Conservation (phyloP, 2,329 filamentous ascomycete genomes). For the Paecilomyces fulvus region DNA sequence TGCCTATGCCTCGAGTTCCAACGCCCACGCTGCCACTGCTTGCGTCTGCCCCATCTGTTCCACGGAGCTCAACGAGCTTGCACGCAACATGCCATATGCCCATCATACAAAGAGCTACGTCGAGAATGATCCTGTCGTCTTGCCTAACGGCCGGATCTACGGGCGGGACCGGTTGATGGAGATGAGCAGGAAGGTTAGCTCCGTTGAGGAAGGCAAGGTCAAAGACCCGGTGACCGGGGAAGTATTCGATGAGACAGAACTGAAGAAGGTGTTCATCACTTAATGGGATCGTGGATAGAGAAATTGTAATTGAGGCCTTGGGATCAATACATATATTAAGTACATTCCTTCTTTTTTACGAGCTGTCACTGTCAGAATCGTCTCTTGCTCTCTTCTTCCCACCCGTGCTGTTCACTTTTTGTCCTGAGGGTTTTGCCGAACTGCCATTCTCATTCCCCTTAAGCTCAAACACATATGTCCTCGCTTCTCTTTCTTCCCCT, state of each 20-base stretch:
- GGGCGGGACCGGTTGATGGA: conserved; percentile 64
- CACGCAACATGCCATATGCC: conserved; percentile 81
- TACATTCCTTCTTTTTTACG: conserved; percentile 9
- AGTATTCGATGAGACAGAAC: conserved; percentile 50
- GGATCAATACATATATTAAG: background rate
- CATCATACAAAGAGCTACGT: conserved; percentile 92
- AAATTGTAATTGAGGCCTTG: background rate
- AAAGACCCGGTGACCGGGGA: conserved; percentile 73
- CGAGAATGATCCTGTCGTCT: conserved; percentile 73
- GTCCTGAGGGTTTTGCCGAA: too few species aligned
- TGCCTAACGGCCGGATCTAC: conserved; percentile 84
- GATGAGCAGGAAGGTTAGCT: conserved; percentile 69
- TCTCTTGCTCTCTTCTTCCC: conserved; percentile 24
- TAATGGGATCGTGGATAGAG: conserved; percentile 42
- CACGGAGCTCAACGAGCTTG: conserved; percentile 86
- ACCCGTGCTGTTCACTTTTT: conserved; percentile 15
- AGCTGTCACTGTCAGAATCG: conserved; percentile 26
- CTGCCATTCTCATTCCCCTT: conserved; percentile 17
- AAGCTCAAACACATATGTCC: conserved; percentile 39
- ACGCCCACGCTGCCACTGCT: conserved; percentile 51
- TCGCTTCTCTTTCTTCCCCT: conserved; percentile 39
- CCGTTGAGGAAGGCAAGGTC: conserved; percentile 53
- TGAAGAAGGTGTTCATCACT: conserved; percentile 80
- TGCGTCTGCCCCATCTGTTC: conserved; percentile 92
- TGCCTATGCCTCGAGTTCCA: conserved; percentile 47